These are phyloP conservation scores for Volvox africanus DNA, from an alignment of 139 green algal genomes.

Conservation along the genomic window DNA sequence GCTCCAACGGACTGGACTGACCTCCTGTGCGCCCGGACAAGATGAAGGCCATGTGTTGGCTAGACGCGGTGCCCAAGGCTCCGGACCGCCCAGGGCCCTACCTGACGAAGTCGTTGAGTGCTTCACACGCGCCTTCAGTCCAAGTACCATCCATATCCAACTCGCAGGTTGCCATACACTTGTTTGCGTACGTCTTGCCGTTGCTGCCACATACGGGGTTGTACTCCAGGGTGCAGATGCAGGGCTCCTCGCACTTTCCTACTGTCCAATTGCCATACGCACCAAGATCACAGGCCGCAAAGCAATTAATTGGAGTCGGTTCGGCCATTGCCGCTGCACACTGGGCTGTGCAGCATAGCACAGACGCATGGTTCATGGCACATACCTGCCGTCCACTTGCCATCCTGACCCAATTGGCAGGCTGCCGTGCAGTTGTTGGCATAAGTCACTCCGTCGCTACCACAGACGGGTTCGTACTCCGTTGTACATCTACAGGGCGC, in stretches of 20 bases:
- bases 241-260: background rate
- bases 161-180: background rate
- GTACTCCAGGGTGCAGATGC: background rate
- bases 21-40: too few relatives aligned
- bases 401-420: background rate
- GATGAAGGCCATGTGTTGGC: too few relatives aligned
- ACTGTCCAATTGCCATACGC: background rate
- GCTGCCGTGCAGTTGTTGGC: background rate
- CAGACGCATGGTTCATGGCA: background rate
- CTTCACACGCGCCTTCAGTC: background rate
- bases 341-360: background rate
- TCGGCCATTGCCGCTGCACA: constrained; percentile 1
- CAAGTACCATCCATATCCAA: background rate
- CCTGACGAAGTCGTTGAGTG: background rate
- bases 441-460: background rate
- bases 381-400: background rate
- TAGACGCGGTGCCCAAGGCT: too few relatives aligned
- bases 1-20: too few relatives aligned
- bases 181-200: constrained; percentile 49
- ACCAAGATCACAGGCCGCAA: background rate
- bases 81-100: background rate
- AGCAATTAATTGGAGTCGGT: background rate
- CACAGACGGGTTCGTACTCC: constrained; percentile 52
- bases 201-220: constrained; percentile 52
- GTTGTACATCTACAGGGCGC: constrained; percentile 47